Evolutionary conservation across 805 yeast species (phyloP).

Genomic region (Hanseniaspora occidentalis): DNA sequence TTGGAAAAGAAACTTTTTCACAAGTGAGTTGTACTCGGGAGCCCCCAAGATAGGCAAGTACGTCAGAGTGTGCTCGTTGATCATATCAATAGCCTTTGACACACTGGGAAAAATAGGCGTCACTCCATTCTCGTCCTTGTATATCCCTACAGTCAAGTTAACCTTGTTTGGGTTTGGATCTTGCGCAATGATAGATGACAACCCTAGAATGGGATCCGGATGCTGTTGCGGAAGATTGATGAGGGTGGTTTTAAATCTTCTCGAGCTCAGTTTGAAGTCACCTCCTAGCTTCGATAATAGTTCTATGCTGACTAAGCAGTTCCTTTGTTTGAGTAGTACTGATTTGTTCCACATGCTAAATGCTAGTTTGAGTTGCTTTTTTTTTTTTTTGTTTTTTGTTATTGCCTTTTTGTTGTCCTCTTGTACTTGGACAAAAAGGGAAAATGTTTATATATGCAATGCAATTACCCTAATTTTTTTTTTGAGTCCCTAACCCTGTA

Average conservation of each 20-base stretch:
- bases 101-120: slow-evolving; percentile 84
- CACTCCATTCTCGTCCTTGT: slow-evolving; percentile 75
- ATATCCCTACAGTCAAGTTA: slow-evolving; percentile 89
- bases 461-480: too few relatives aligned
- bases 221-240: slow-evolving; percentile 42
- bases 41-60: slow-evolving; percentile 64
- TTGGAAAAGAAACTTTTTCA: slow-evolving; percentile 61
- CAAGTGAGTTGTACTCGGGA: slow-evolving; percentile 49
- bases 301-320: too few relatives aligned
- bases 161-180: slow-evolving; percentile 61
- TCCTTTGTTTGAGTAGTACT: too few relatives aligned
- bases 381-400: too few relatives aligned
- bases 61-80: slow-evolving; percentile 28
- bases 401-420: too few relatives aligned
- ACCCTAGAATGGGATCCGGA: slow-evolving; percentile 78
- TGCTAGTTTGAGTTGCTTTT: too few relatives aligned
- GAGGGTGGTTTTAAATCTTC: slow-evolving; percentile 1
- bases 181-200: slow-evolving; percentile 58
- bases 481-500: too few relatives aligned
- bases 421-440: too few relatives aligned
- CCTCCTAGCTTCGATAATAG: too few relatives aligned
- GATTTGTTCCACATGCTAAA: too few relatives aligned
- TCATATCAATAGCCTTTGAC: slow-evolving; percentile 32
- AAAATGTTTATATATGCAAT: too few relatives aligned
- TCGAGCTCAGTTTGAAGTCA: too few relatives aligned